Conservation (phyloP, 2,329 filamentous ascomycete species). For the Lasiodiplodia citricola region DNA sequence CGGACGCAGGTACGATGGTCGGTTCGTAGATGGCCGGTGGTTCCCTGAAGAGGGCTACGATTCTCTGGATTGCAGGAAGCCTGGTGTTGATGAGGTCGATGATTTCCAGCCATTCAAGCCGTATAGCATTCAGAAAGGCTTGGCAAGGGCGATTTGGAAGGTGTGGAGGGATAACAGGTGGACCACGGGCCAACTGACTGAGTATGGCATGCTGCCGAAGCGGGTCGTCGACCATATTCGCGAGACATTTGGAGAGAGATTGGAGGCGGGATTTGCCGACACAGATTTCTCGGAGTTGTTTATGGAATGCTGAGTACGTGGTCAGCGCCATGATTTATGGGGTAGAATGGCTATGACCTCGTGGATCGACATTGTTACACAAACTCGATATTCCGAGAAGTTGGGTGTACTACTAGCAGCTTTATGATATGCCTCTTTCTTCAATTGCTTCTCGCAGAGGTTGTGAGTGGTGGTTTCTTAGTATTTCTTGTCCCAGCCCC, state of each 20-base stretch:
- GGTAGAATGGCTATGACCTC: too few species aligned
- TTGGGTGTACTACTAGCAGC: too few species aligned
- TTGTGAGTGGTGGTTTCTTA: too few species aligned
- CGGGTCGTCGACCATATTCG: background rate
- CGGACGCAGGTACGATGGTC: too few species aligned
- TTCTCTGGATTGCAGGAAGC: background rate
- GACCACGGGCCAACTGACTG: background rate
- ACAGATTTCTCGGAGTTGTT: too few species aligned
- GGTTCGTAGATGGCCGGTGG: background rate
- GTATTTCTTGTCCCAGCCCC: too few species aligned
- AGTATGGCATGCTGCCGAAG: background rate
- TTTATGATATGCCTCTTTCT: too few species aligned
- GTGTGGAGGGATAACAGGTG: background rate
- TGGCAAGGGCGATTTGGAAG: background rate
- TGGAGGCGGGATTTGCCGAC: too few species aligned
- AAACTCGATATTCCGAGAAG: too few species aligned
- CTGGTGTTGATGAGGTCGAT: background rate
- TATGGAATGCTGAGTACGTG: background rate
- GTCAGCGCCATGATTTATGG: too few species aligned
- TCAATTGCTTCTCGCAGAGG: too few species aligned
- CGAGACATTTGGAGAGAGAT: background rate
- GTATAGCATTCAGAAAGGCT: background rate
- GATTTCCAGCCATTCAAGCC: background rate
- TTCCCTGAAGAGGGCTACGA: background rate
- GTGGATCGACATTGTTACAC: too few species aligned